Evolutionary conservation across 805 yeast genomes (phyloP).

Genomic region (Wickerhamiella parazyma): DNA sequence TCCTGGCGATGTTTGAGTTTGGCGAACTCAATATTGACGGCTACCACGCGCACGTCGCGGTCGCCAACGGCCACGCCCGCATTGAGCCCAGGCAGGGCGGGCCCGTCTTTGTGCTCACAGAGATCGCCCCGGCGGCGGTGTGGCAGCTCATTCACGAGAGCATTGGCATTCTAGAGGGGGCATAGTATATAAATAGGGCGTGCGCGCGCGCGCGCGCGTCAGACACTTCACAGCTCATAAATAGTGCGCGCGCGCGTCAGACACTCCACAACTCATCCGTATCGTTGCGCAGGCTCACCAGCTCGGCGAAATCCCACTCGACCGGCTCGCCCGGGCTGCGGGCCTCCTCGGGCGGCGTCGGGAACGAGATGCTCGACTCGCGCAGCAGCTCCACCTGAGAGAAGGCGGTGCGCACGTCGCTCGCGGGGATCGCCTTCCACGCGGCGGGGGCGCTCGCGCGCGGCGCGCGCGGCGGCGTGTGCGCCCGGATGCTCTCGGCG

Average conservation of each 20-base stretch:
- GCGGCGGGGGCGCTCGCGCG: constrained; percentile 6
- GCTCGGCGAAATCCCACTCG: constrained; percentile 14
- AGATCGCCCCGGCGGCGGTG: constrained; percentile 36
- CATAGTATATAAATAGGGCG: no score
- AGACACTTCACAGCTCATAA: background rate
- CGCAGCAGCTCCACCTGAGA: constrained; percentile 22
- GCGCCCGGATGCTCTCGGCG: constrained; percentile 10
- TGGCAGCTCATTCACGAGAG: constrained; percentile 19
- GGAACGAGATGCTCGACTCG: constrained; percentile 20
- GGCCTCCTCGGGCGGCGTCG: constrained; percentile 21
- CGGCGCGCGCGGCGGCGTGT: background rate
- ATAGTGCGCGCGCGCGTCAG: no score
- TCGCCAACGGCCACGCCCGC: constrained; percentile 1
- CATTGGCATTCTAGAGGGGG: constrained; percentile 18
- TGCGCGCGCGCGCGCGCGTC: background rate
- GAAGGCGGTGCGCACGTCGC: constrained; percentile 25
- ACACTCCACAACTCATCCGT: constrained; percentile 7
- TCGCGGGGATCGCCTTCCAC: constrained; percentile 18
- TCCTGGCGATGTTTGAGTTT: constrained; percentile 34
- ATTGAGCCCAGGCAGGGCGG: constrained; percentile 6
- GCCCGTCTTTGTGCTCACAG: constrained; percentile 22
- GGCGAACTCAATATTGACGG: constrained; percentile 9
- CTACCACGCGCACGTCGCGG: background rate
- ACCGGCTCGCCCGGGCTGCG: background rate
- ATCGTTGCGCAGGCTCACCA: constrained; percentile 8